Conservation (phyloP, 495 filamentous ascomycete genomes). For the Penicillium atrosanguineum region DNA sequence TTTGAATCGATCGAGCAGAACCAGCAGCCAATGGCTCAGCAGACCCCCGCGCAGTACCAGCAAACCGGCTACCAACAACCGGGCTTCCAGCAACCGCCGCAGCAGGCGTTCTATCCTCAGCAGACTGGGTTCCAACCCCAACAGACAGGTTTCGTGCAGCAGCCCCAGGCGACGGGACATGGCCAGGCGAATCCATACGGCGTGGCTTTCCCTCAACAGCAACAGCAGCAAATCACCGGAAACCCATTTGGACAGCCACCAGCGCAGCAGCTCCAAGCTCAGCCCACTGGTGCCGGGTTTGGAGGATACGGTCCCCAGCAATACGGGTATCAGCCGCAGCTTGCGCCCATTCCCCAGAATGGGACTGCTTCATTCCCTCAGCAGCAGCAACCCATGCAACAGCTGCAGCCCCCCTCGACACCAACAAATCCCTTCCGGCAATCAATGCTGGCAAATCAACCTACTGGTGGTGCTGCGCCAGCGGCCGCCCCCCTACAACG, state of each 20-base stretch:
- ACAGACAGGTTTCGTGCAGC: slow-evolving; percentile 21
- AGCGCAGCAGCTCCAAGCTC: slow-evolving; percentile 52
- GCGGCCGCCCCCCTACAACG: slow-evolving; percentile 44
- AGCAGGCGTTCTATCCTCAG: slow-evolving; percentile 36
- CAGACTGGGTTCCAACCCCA: slow-evolving; percentile 25
- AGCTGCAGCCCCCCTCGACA: slow-evolving; percentile 50
- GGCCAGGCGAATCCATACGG: slow-evolving; percentile 22
- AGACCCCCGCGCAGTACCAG: slow-evolving; percentile 45
- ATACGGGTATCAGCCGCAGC: slow-evolving; percentile 47
- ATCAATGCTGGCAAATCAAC: slow-evolving; percentile 67
- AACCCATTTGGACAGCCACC: slow-evolving; percentile 53
- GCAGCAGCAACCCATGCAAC: slow-evolving; percentile 35
- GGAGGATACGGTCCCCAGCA: slow-evolving; percentile 72
- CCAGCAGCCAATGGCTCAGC: slow-evolving; percentile 63
- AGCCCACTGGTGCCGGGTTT: slow-evolving; percentile 80
- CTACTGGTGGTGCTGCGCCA: slow-evolving; percentile 42
- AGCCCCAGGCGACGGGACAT: slow-evolving; percentile 33
- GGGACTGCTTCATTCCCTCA: slow-evolving; percentile 52
- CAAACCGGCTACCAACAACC: slow-evolving; percentile 46
- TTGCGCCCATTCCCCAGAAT: slow-evolving; percentile 65
- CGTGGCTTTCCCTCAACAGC: slow-evolving; percentile 48
- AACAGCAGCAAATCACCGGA: slow-evolving; percentile 43
- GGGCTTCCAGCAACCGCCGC: slow-evolving; percentile 22
- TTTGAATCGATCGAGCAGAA: slow-evolving; percentile 97
- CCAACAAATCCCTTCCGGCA: slow-evolving; percentile 86